These are phyloP conservation scores for Fraxinus platypoda DNA, from an alignment of 305 asterid species.

Conservation along the genomic window DNA sequence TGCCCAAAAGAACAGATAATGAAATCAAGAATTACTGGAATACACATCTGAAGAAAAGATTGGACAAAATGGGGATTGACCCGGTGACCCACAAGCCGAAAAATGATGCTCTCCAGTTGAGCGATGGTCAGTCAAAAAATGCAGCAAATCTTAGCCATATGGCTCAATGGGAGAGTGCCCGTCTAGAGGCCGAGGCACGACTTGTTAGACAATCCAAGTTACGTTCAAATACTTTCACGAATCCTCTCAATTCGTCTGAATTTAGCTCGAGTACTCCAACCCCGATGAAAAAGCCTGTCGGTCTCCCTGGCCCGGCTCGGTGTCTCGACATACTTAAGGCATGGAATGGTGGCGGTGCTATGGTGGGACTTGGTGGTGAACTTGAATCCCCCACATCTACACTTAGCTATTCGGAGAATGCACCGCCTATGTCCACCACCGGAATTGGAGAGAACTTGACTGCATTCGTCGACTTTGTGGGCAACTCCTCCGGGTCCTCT, in stretches of 20 bases:
- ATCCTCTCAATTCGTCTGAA: slow-evolving; percentile 10
- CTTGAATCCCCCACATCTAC: slow-evolving; percentile 77
- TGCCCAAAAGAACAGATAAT: slow-evolving; percentile 77
- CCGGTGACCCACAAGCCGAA: slow-evolving; percentile 84
- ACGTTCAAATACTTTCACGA: slow-evolving; percentile 37
- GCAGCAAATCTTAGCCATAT: slow-evolving; percentile 89
- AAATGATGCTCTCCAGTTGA: slow-evolving; percentile 52
- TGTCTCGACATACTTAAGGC: slow-evolving; percentile 61
- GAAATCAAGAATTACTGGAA: slow-evolving; percentile 88
- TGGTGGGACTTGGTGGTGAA: slow-evolving; percentile 34
- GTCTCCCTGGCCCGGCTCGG: slow-evolving; percentile 11
- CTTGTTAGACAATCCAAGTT: slow-evolving; percentile 72
- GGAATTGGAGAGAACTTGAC: slow-evolving; percentile 36
- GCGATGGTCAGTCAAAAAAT: slow-evolving; percentile 54
- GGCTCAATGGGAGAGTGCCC: slow-evolving; percentile 98
- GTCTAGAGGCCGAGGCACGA: slow-evolving; percentile 89
- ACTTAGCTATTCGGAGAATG: slow-evolving; percentile 47
- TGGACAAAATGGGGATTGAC: slow-evolving; percentile 79
- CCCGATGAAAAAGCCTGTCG: slow-evolving; percentile 31
- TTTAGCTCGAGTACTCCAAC: slow-evolving; percentile 28
- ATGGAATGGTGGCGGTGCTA: slow-evolving; percentile 38
- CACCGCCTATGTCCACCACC: slow-evolving; percentile 31
- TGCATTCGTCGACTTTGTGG: slow-evolving; percentile 37
- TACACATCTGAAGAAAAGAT: slow-evolving; percentile 74
- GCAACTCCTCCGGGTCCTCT: slow-evolving; percentile 48